Percentiles rank a stretch among this genome's conserved stretches.
Evolutionary conservation across 768 basidiomycete species (phyloP).

Genomic region (Tulasnella sp.): DNA sequence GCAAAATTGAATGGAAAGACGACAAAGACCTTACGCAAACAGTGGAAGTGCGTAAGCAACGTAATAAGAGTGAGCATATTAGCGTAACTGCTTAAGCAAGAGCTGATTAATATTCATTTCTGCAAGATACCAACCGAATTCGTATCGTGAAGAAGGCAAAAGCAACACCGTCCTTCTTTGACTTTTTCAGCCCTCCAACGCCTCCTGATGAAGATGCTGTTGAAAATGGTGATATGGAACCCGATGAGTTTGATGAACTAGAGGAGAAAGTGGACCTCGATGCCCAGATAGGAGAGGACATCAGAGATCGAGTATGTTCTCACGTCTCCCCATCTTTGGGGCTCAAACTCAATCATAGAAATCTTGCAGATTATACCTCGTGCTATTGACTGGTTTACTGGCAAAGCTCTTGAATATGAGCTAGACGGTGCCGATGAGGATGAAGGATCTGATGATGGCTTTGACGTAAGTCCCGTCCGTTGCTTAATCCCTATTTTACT

Average conservation of each 20-base stretch:
- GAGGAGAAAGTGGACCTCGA: slow-evolving; percentile 92
- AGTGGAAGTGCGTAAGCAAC: slow-evolving; percentile 97
- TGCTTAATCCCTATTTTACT: slow-evolving; percentile 7
- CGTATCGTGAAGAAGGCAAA: slow-evolving; percentile 55
- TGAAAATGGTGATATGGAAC: slow-evolving; percentile 61
- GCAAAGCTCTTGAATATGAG: slow-evolving; percentile 81
- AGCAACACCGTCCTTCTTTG: slow-evolving; percentile 95
- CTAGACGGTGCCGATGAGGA: slow-evolving; percentile 21
- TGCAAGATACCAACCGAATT: slow-evolving; percentile 37
- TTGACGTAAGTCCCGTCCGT: slow-evolving; percentile 37
- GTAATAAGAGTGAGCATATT: slow-evolving; percentile 77
- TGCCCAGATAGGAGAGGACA: slow-evolving; percentile 95
- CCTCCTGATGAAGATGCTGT: slow-evolving; percentile 56
- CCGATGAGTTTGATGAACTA: slow-evolving; percentile 76
- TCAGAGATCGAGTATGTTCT: slow-evolving; percentile 78
- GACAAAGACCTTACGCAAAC: slow-evolving; percentile 96
- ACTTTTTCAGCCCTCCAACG: slow-evolving; percentile 82
- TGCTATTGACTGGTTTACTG: slow-evolving; percentile 94
- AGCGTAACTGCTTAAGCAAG: neutral
- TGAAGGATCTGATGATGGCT: slow-evolving; percentile 20
- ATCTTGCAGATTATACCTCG: slow-evolving; percentile 70
- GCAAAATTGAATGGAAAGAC: slow-evolving; percentile 92
- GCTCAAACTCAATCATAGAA: neutral
- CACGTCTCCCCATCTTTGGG: neutral
- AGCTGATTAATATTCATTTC: neutral